Evolutionary conservation across 345 rosid species (phyloP).

Genomic region (Hibiscus trionum): DNA sequence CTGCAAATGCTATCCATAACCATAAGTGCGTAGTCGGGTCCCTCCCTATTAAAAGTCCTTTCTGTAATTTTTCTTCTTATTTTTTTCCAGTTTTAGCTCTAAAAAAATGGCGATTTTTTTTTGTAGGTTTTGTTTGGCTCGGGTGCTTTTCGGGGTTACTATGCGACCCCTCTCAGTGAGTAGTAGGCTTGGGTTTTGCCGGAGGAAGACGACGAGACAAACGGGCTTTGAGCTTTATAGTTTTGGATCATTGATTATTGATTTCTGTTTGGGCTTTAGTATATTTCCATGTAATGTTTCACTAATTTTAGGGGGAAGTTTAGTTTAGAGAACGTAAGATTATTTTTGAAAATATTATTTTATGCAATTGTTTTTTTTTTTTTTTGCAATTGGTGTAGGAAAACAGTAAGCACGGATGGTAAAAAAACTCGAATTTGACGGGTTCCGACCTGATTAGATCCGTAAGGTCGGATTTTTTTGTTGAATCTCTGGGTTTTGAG

Average conservation of each 20-base stretch:
- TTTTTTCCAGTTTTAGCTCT: neutral
- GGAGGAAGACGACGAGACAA: slow-evolving; percentile 10
- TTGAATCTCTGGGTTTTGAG: too few relatives aligned
- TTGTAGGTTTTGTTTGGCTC: neutral
- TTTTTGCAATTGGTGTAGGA: too few relatives aligned
- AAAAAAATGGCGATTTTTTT: neutral
- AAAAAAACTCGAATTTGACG: too few relatives aligned
- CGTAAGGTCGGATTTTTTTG: too few relatives aligned
- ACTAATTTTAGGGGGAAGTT: too few relatives aligned
- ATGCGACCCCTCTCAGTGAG: slow-evolving; percentile 4
- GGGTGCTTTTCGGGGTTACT: neutral
- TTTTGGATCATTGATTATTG: too few relatives aligned
- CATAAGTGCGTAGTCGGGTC: slow-evolving; percentile 12
- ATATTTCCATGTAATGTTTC: too few relatives aligned
- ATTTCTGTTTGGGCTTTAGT: neutral
- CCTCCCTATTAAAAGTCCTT: slow-evolving; percentile 2
- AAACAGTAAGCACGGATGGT: too few relatives aligned
- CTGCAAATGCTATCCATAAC: slow-evolving; percentile 23
- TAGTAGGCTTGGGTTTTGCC: slow-evolving; percentile 14
- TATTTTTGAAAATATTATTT: too few relatives aligned
- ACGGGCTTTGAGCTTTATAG: neutral
- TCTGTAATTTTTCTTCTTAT: neutral
- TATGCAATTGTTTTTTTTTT: too few relatives aligned
- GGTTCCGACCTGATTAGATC: too few relatives aligned
- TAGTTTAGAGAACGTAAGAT: neutral